A percentile compares a stretch with the other conserved stretches of the same genome.
phyloP scores from a whole-genome alignment of 352 stramenopile species.

The Globisporangium polare region DNA sequence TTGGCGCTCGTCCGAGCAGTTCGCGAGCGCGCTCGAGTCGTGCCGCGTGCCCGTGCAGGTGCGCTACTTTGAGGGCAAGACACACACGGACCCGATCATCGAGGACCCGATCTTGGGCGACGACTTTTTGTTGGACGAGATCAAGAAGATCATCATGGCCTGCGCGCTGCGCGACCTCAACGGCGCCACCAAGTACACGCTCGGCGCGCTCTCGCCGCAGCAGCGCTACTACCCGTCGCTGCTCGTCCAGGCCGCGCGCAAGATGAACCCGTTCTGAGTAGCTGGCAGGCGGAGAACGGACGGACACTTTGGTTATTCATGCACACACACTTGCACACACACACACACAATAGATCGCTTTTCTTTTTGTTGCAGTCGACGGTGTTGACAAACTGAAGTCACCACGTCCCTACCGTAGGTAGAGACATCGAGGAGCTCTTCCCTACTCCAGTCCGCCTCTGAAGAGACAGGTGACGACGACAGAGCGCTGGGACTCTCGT shows the following conservation, averaged over 20 bases:
- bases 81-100: slow-evolving; percentile 92
- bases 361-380: not conserved
- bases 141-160: slow-evolving; percentile 46
- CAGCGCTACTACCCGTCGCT: slow-evolving; percentile 42
- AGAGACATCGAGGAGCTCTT: no score
- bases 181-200: slow-evolving; percentile 29
- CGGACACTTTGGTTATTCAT: not conserved
- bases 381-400: no score
- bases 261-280: slow-evolving; percentile 59
- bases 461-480: no score
- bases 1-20: slow-evolving; percentile 52
- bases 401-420: no score
- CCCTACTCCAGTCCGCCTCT: no score
- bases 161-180: slow-evolving; percentile 33
- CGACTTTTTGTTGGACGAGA: slow-evolving; percentile 51
- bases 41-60: slow-evolving; percentile 45
- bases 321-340: not conserved
- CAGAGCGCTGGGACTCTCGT: no score
- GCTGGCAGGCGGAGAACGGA: not conserved
- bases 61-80: slow-evolving; percentile 78
- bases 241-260: slow-evolving; percentile 45
- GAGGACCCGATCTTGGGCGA: slow-evolving; percentile 76
- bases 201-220: slow-evolving; percentile 29
- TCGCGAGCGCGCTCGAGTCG: slow-evolving; percentile 40
- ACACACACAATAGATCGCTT: not conserved